These are phyloP conservation scores for Ogataea methylovora DNA, from an alignment of 805 yeast species.

Conservation along the genomic window DNA sequence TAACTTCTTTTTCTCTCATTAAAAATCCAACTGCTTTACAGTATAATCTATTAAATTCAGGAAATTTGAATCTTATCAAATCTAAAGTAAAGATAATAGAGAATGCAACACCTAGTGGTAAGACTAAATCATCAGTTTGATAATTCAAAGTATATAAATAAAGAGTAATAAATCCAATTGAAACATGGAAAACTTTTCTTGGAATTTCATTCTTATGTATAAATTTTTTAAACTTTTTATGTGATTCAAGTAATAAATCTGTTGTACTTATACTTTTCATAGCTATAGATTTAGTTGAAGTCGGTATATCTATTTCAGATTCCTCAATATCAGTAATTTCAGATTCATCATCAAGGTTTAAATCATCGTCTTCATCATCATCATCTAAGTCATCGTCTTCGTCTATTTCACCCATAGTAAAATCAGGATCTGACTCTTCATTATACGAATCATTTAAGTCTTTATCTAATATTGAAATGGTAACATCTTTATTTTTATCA, in stretches of 20 bases:
- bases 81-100: constrained; percentile 55
- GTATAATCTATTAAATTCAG: constrained; percentile 57
- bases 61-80: constrained; percentile 52
- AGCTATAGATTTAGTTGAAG: too few relatives aligned
- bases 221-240: constrained; percentile 20
- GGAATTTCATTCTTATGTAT: constrained; percentile 74
- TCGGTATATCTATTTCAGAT: too few relatives aligned
- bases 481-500: too few relatives aligned
- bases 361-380: constrained; percentile 6
- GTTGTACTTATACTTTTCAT: constrained; percentile 11
- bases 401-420: constrained; percentile 1
- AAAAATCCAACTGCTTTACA: constrained; percentile 67
- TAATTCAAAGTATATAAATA: constrained; percentile 61
- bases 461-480: too few relatives aligned
- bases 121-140: constrained; percentile 47
- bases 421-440: constrained; percentile 5
- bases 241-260: constrained; percentile 17
- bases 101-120: constrained; percentile 52
- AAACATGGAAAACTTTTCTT: constrained; percentile 80
- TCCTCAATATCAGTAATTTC: constrained; percentile 8
- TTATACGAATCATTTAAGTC: too few relatives aligned
- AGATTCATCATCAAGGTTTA: constrained; percentile 8
- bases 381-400: constrained; percentile 7
- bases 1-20: constrained; percentile 77
- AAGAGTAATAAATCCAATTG: constrained; percentile 78